Percentiles rank a stretch among this genome's conserved stretches.
Conservation (phyloP, 1,139 yeast species). For the Geotrichum phurueaensis region DNA sequence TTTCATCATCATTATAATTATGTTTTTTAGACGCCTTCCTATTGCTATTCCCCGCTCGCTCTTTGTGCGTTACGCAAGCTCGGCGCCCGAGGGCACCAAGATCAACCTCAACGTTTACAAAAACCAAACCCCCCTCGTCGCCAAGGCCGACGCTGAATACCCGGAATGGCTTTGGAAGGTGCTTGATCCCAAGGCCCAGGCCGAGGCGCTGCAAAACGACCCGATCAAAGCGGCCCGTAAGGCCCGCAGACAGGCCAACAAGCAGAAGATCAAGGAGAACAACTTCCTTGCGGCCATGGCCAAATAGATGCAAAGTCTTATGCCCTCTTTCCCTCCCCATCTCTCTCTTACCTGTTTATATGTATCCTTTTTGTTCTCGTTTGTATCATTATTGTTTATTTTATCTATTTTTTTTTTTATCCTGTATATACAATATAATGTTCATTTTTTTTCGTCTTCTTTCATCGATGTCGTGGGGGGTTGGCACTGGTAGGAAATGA, state of each 20-base stretch:
- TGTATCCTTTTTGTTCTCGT: background rate
- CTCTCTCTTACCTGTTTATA: background rate
- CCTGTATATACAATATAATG: background rate
- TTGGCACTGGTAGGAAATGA: background rate
- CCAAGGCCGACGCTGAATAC: slow-evolving; percentile 78
- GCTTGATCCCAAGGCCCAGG: slow-evolving; percentile 56
- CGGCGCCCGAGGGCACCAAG: slow-evolving; percentile 67
- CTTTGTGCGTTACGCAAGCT: slow-evolving; percentile 22
- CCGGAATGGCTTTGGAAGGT: slow-evolving; percentile 96
- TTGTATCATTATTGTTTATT: background rate
- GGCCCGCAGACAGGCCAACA: slow-evolving; percentile 60
- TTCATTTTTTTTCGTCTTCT: too few relatives aligned
- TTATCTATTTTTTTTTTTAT: background rate
- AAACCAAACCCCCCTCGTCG: slow-evolving; percentile 82
- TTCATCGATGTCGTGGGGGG: background rate
- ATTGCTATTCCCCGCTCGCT: background rate
- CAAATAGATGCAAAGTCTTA: slow-evolving; percentile 18
- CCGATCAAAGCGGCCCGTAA: slow-evolving; percentile 64
- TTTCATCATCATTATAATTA: too few relatives aligned
- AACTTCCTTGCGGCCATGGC: slow-evolving; percentile 50
- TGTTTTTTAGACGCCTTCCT: background rate
- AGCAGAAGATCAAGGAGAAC: slow-evolving; percentile 64
- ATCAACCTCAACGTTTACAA: slow-evolving; percentile 73
- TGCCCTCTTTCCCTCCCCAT: background rate
- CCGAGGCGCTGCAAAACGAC: slow-evolving; percentile 50